Evolutionary conservation across 805 yeast genomes (phyloP).

Genomic region (Diddensiella santjacobensis): DNA sequence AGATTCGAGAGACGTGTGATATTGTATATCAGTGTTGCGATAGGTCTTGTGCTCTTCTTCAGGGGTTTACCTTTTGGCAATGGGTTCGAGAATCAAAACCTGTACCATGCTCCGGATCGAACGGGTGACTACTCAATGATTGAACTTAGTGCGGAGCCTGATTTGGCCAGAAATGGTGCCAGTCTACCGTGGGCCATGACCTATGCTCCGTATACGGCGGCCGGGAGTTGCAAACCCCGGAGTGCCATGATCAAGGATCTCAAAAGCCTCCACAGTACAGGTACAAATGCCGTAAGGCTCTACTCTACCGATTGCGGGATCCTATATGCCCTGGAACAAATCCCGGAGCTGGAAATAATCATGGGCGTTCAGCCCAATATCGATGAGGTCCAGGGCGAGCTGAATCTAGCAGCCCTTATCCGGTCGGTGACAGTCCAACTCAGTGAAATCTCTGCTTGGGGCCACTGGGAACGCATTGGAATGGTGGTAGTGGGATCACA

Average conservation of each 20-base stretch:
- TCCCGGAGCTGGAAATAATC: conserved; percentile 16
- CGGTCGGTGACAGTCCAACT: conserved; percentile 17
- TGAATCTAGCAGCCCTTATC: conserved; percentile 8
- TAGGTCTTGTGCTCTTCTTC: not conserved
- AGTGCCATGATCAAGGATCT: conserved; percentile 16
- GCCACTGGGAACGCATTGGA: conserved; percentile 18
- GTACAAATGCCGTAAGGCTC: conserved; percentile 18
- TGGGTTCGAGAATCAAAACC: not conserved
- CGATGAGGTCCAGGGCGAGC: not conserved
- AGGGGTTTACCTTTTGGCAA: not conserved
- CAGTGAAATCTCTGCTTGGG: conserved; percentile 17
- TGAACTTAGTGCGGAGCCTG: not conserved
- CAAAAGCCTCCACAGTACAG: conserved; percentile 8
- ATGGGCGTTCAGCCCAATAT: conserved; percentile 22
- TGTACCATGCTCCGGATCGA: not conserved
- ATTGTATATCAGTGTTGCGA: not conserved
- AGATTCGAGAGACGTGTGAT: not conserved
- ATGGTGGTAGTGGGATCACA: conserved; percentile 26
- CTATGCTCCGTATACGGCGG: conserved; percentile 21
- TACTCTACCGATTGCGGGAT: conserved; percentile 24
- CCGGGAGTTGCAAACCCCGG: conserved; percentile 21
- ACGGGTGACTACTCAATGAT: not conserved
- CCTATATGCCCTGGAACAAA: conserved; percentile 16
- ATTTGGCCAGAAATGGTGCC: conserved; percentile 9
- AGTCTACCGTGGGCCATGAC: conserved; percentile 25